Base-by-base conservation (phyloP, 2,329 filamentous ascomycete species). In the Colletotrichum caudatum region DNA sequence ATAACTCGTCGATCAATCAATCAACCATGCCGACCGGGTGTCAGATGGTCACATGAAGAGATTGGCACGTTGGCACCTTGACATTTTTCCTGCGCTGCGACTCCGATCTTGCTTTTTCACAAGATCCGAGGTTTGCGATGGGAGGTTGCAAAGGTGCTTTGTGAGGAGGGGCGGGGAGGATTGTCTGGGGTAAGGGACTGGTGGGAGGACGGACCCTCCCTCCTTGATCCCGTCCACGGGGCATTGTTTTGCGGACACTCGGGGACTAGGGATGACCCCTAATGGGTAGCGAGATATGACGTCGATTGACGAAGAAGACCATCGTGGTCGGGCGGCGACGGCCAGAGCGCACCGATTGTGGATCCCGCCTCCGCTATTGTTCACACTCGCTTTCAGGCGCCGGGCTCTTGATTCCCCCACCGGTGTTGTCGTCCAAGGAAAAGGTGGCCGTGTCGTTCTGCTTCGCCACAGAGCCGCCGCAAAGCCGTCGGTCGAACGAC, bases 131-230 rank as follows among this genome's bases (percentile, higher is more conserved):
- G 16, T 61, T 62, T 41, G 48, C 60, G 60, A 53, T 26, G 35
- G 12, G 23, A n/a, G 60, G 35, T 26, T 53, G 60, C 33, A 20
- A 62, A 29, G 18, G 7, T 35, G 20, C 7, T 7, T 50, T 23
- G 9, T 11, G 35, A 9, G 8, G 8, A 14, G 37, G 35, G 35
- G 61, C 33, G 48, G 64, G 26, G 58, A 33, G 53, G 53, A 69
- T 68, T 53, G 69, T 64, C 69, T 69, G 64, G 69, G 69, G 69
- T 64, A 68, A 71, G 64, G 58, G 50, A 16, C 4, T 51, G 3
- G 16, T 64, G 14, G 58, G 37, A 67, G 64, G 58, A 64, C 64
- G 65, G 63, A 54, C 69, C 69, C 65, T 68, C 69, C 69, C 65
- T 68, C 37, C 46, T 48, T 64, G 58, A 39, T 33, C 58, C 41